Percentiles rank a stretch among this genome's conserved stretches.
Evolutionary conservation across 441 rosid genomes (phyloP).

Genomic region (Gossypium davidsonii): DNA sequence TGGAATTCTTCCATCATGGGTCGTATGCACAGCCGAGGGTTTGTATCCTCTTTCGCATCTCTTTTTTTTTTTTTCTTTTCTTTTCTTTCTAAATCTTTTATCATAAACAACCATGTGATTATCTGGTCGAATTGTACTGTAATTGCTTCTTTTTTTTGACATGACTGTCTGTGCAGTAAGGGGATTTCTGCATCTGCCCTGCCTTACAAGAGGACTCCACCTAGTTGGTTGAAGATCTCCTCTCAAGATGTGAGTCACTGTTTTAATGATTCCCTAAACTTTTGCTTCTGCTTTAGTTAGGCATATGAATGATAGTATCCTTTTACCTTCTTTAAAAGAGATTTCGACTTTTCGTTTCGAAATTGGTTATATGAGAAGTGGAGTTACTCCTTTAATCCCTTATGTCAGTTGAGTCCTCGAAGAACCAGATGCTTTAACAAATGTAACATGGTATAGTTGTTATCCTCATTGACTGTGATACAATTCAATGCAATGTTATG

Average conservation of each 20-base stretch:
- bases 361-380: background rate
- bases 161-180: slow-evolving; percentile 37
- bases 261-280: background rate
- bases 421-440: background rate
- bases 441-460: background rate
- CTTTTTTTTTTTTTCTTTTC: background rate
- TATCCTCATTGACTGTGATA: background rate
- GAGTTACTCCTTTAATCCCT: background rate
- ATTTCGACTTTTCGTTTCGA: background rate
- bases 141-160: background rate
- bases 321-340: background rate
- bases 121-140: background rate
- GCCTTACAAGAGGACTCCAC: slow-evolving; percentile 22
- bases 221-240: slow-evolving; percentile 61
- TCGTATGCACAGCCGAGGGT: slow-evolving; percentile 86
- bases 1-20: slow-evolving; percentile 42
- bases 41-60: background rate
- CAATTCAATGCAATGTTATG: background rate
- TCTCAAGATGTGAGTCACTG: slow-evolving; percentile 42
- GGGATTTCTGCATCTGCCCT: slow-evolving; percentile 79
- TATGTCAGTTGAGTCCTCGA: background rate
- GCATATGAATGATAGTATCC: background rate
- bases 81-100: background rate
- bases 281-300: background rate
- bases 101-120: background rate